Percentiles rank a stretch among this genome's conserved stretches.
Evolutionary conservation across 2,329 filamentous ascomycete species (phyloP).

Genomic region (Orbilia brochopaga): DNA sequence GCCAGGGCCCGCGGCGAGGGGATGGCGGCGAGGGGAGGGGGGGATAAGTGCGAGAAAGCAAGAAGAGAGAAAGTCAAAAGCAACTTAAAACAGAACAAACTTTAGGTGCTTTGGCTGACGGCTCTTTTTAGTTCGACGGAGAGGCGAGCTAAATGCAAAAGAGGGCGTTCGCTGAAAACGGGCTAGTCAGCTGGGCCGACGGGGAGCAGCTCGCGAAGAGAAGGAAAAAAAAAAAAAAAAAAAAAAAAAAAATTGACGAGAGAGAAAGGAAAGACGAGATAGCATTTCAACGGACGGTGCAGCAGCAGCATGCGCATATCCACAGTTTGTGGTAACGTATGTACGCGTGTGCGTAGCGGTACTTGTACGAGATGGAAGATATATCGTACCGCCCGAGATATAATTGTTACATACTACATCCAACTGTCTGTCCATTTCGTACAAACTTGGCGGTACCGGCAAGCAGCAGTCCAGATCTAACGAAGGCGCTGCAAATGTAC

Average conservation of each 20-base stretch:
- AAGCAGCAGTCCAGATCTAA: slow-evolving; percentile 1
- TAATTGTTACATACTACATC: slow-evolving; percentile 13
- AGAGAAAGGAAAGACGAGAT: not conserved
- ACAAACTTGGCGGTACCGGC: too few relatives aligned
- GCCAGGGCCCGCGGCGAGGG: not conserved
- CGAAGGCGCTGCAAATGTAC: too few relatives aligned
- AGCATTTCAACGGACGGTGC: not conserved
- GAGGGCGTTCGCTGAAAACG: slow-evolving; percentile 49
- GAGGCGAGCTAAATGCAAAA: slow-evolving; percentile 48
- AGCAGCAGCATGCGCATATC: slow-evolving; percentile 1
- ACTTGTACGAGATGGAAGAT: not conserved
- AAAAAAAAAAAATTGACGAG: slow-evolving; percentile 1
- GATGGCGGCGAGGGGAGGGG: too few relatives aligned
- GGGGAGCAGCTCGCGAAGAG: not conserved
- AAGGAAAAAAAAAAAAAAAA: slow-evolving; percentile 14
- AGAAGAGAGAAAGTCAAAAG: slow-evolving; percentile 40
- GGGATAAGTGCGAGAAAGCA: not conserved
- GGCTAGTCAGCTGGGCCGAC: slow-evolving; percentile 36
- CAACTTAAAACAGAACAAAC: slow-evolving; percentile 51
- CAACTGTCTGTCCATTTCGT: not conserved
- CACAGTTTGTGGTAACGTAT: slow-evolving; percentile 1
- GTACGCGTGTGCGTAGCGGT: not conserved
- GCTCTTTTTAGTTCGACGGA: slow-evolving; percentile 20
- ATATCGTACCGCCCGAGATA: slow-evolving; percentile 22
- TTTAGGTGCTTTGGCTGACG: slow-evolving; percentile 36